These are phyloP conservation scores for Pythium aquatile DNA, from an alignment of 352 stramenopile species.

Conservation along the genomic window DNA sequence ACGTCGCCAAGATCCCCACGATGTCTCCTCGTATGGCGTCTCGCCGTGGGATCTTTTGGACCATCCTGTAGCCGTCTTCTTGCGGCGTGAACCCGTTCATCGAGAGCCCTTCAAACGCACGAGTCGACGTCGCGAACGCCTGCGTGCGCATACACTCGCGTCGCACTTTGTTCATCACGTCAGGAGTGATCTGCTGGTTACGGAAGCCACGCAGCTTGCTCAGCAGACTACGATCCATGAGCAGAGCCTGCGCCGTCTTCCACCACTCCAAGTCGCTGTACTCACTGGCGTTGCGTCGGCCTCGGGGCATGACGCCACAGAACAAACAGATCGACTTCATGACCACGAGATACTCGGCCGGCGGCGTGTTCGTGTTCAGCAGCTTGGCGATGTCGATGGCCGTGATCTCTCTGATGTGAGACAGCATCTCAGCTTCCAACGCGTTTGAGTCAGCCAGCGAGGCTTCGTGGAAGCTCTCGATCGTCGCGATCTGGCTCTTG, in stretches of 20 bases:
- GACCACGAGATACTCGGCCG: slow-evolving; percentile 49
- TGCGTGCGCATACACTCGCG: slow-evolving; percentile 61
- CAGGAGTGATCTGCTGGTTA: slow-evolving; percentile 44
- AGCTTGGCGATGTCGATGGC: slow-evolving; percentile 69
- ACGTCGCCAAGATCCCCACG: slow-evolving; percentile 53
- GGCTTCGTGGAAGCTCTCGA: slow-evolving; percentile 45
- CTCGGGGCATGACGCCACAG: slow-evolving; percentile 52
- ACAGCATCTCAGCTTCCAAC: slow-evolving; percentile 61
- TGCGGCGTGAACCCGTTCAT: slow-evolving; percentile 9
- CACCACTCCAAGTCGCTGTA: slow-evolving; percentile 81
- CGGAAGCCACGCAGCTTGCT: slow-evolving; percentile 55
- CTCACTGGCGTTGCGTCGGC: slow-evolving; percentile 50
- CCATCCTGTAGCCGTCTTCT: slow-evolving; percentile 11
- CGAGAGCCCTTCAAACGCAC: slow-evolving; percentile 23
- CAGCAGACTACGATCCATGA: slow-evolving; percentile 76
- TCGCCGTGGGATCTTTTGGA: slow-evolving; percentile 29
- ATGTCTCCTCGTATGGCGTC: slow-evolving; percentile 45
- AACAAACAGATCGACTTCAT: slow-evolving; percentile 79
- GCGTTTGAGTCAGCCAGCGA: slow-evolving; percentile 49
- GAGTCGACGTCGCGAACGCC: slow-evolving; percentile 38
- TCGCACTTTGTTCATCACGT: slow-evolving; percentile 78
- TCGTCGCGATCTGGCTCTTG: slow-evolving; percentile 46
- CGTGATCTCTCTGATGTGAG: slow-evolving; percentile 64
- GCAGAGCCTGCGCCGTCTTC: slow-evolving; percentile 71
- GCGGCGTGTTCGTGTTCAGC: slow-evolving; percentile 56